phyloP scores from a whole-genome alignment of 345 rosid genomes.

The Cardamine chenopodiifolia region DNA sequence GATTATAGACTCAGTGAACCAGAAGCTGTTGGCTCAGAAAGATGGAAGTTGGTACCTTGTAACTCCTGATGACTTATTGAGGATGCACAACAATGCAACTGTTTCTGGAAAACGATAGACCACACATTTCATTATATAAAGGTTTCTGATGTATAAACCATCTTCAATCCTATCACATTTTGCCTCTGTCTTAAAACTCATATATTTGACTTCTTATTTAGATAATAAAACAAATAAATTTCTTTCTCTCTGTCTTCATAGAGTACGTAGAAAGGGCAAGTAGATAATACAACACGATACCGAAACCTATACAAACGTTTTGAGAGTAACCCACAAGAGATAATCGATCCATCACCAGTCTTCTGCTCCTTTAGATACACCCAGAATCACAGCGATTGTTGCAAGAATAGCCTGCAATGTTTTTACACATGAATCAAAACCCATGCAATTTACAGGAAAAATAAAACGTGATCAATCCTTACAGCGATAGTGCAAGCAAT shows the following conservation, averaged over 20 bases:
- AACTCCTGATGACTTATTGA: constrained; percentile 71
- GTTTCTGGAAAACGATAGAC: constrained; percentile 53
- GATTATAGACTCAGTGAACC: constrained; percentile 65
- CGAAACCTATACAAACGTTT: constrained; percentile 40
- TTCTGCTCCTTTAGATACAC: constrained; percentile 59
- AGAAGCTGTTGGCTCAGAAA: constrained; percentile 70
- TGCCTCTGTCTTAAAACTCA: not conserved
- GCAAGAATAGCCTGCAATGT: constrained; percentile 75
- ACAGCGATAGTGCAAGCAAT: constrained; percentile 86
- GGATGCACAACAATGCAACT: constrained; percentile 65
- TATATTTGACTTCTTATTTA: constrained; percentile 1
- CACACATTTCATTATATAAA: not conserved
- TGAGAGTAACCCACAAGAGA: constrained; percentile 4
- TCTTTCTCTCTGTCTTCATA: not conserved
- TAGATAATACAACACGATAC: constrained; percentile 13
- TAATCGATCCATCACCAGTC: constrained; percentile 47
- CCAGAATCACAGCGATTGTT: constrained; percentile 68
- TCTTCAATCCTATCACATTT: constrained; percentile 2
- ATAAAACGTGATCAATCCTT: no score
- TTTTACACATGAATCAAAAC: constrained; percentile 10
- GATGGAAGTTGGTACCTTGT: constrained; percentile 70
- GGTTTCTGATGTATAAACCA: constrained; percentile 23
- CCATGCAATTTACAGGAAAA: not conserved
- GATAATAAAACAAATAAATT: constrained; percentile 5
- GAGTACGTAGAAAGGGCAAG: not conserved